Evolutionary conservation across 306 rosid species (phyloP).

Genomic region (Gastrolobium villosum): DNA sequence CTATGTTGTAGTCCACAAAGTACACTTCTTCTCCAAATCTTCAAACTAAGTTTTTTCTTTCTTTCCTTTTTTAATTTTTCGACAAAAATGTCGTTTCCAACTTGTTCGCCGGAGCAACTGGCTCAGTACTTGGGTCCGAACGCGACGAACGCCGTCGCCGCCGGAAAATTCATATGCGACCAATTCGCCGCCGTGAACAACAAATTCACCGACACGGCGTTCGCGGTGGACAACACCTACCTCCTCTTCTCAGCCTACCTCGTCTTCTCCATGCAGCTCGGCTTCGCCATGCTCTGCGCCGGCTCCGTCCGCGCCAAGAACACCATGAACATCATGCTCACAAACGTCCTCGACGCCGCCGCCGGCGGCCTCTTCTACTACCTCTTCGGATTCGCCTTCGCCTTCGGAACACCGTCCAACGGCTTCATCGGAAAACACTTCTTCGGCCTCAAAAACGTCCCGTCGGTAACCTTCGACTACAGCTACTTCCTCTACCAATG

Average conservation of each 20-base stretch:
- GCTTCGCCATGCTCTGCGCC: constrained; percentile 98
- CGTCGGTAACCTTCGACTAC: constrained; percentile 52
- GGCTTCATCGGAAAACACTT: constrained; percentile 87
- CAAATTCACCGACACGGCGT: constrained; percentile 59
- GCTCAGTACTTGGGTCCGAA: constrained; percentile 68
- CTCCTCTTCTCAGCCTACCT: constrained; percentile 94
- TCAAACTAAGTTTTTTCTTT: not conserved
- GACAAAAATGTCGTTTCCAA: constrained; percentile 47
- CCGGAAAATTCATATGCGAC: constrained; percentile 70
- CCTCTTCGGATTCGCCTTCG: constrained; percentile 94
- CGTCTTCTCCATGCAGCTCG: constrained; percentile 98
- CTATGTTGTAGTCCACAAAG: too few relatives aligned
- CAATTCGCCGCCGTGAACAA: constrained; percentile 49
- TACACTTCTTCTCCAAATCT: not conserved
- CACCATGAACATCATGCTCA: constrained; percentile 99
- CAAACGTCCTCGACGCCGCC: constrained; percentile 95
- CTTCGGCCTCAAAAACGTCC: constrained; percentile 74
- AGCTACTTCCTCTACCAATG: constrained; percentile 84
- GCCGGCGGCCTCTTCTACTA: constrained; percentile 89
- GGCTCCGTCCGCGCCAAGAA: constrained; percentile 98
- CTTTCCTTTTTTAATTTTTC: not conserved
- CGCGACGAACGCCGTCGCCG: constrained; percentile 63
- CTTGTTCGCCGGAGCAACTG: constrained; percentile 57
- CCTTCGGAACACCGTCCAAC: constrained; percentile 80
- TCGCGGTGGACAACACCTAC: constrained; percentile 77